phyloP scores from a whole-genome alignment of 225 moss, liverwort and hornwort species.

The Marchantia polymorpha region DNA sequence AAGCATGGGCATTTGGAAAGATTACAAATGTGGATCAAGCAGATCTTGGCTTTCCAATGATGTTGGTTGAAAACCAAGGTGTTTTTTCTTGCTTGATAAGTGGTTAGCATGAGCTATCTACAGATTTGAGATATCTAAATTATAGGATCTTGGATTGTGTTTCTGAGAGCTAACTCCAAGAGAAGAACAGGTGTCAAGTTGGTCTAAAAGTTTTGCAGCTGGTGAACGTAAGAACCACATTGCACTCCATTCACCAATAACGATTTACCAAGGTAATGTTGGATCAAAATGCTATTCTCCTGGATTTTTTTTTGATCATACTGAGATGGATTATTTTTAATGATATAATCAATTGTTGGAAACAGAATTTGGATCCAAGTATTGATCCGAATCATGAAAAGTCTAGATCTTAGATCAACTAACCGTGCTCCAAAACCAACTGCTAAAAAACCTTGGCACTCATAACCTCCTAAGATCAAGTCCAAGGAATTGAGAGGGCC shows the following conservation, averaged over 20 bases:
- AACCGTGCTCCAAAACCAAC: conserved; percentile 9
- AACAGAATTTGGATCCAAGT: conserved; percentile 9
- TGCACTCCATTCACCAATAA: too few relatives aligned
- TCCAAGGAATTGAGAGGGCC: neutral
- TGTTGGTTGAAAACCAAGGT: conserved; percentile 5
- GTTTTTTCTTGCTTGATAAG: neutral
- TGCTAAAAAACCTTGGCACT: conserved; percentile 9
- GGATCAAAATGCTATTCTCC: too few relatives aligned
- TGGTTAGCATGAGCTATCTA: too few relatives aligned
- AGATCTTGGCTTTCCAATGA: neutral
- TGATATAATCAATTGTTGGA: neutral
- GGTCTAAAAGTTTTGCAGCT: too few relatives aligned
- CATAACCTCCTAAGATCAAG: conserved; percentile 13
- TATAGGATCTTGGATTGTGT: neutral
- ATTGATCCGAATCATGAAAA: neutral
- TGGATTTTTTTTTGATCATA: neutral
- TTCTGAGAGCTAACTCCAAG: too few relatives aligned
- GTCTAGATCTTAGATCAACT: neutral
- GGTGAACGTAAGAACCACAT: too few relatives aligned
- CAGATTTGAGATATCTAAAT: neutral
- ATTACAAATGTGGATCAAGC: conserved; percentile 12
- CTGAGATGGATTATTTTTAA: too few relatives aligned
- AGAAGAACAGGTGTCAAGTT: too few relatives aligned
- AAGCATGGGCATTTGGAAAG: conserved; percentile 6
- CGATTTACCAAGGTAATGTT: too few relatives aligned